A percentile compares a stretch with the other conserved stretches of the same genome.
These are phyloP conservation scores for Luzula sylvatica DNA, from an alignment of 176 grass and related monocot genomes.

Conservation along the genomic window DNA sequence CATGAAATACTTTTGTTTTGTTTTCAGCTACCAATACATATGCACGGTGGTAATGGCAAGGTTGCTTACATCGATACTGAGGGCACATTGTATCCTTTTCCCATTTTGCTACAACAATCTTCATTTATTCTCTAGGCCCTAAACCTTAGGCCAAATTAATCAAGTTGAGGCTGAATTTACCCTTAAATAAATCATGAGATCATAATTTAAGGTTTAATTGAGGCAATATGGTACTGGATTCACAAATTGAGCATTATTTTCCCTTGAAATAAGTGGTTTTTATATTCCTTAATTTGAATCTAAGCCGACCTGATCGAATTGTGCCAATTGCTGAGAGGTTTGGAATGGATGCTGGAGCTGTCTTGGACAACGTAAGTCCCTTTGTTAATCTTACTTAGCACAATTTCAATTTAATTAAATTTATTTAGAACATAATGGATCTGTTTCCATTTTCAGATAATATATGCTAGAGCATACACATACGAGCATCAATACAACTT, in stretches of 20 bases:
- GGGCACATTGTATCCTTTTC: constrained; percentile 68
- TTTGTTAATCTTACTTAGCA: constrained; percentile 19
- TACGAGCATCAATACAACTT: constrained; percentile 94
- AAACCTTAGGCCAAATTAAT: too few species aligned
- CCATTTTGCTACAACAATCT: not conserved
- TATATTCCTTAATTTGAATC: constrained; percentile 32
- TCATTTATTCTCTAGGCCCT: not conserved
- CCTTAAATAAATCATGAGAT: constrained; percentile 3
- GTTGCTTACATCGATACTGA: constrained; percentile 64
- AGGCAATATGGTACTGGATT: too few species aligned
- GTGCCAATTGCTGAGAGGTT: constrained; percentile 94
- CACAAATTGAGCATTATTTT: too few species aligned
- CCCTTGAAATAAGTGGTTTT: not conserved
- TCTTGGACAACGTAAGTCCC: constrained; percentile 65
- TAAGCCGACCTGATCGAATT: constrained; percentile 75
- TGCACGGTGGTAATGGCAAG: constrained; percentile 93
- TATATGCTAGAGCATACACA: constrained; percentile 94
- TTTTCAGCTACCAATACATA: constrained; percentile 61
- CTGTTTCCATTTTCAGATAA: constrained; percentile 32
- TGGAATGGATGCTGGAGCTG: constrained; percentile 76
- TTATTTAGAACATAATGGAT: too few species aligned
- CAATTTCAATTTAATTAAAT: too few species aligned
- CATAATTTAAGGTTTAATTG: too few species aligned
- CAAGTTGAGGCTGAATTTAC: too few species aligned
- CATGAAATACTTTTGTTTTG: not conserved